Evolutionary conservation across 768 basidiomycete genomes (phyloP).

Genomic region (Daedalea quercina): DNA sequence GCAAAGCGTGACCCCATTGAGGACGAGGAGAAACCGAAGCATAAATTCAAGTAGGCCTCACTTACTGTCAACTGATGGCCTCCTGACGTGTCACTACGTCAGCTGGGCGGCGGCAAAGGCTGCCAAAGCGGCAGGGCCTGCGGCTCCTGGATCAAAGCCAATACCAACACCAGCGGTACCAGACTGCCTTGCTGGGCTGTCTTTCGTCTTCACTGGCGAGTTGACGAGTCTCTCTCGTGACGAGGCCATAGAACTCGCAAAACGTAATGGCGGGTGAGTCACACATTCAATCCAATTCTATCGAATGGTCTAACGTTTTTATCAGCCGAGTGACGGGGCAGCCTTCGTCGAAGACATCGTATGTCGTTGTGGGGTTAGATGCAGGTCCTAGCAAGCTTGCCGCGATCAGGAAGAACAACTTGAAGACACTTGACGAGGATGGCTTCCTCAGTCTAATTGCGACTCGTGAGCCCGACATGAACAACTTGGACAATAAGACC

Average conservation of each 20-base stretch:
- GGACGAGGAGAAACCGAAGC: slow-evolving; percentile 18
- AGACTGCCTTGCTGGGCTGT: slow-evolving; percentile 77
- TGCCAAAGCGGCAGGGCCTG: slow-evolving; percentile 51
- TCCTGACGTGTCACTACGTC: not conserved
- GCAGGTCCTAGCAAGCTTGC: slow-evolving; percentile 88
- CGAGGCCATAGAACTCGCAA: slow-evolving; percentile 81
- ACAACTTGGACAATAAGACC: slow-evolving; percentile 60
- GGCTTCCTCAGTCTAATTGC: slow-evolving; percentile 79
- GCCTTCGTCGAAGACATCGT: slow-evolving; percentile 87
- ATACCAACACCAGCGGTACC: slow-evolving; percentile 69
- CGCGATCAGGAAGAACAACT: slow-evolving; percentile 73
- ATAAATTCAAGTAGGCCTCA: slow-evolving; percentile 30
- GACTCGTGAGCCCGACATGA: slow-evolving; percentile 41
- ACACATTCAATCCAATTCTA: not conserved
- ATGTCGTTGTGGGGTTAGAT: slow-evolving; percentile 80
- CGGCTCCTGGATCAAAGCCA: slow-evolving; percentile 49
- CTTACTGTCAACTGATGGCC: not conserved
- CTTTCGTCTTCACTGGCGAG: slow-evolving; percentile 96
- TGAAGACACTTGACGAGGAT: slow-evolving; percentile 80
- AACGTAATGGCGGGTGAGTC: slow-evolving; percentile 85
- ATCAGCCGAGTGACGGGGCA: slow-evolving; percentile 76
- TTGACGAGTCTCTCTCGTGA: slow-evolving; percentile 81
- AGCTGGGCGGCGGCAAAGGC: slow-evolving; percentile 52
- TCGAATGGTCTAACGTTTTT: not conserved
- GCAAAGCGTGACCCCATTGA: slow-evolving; percentile 11